Percentiles rank a stretch among this genome's conserved stretches.
Conservation (phyloP, 208 protist genomes). For the Trypanosoma congolense region DNA sequence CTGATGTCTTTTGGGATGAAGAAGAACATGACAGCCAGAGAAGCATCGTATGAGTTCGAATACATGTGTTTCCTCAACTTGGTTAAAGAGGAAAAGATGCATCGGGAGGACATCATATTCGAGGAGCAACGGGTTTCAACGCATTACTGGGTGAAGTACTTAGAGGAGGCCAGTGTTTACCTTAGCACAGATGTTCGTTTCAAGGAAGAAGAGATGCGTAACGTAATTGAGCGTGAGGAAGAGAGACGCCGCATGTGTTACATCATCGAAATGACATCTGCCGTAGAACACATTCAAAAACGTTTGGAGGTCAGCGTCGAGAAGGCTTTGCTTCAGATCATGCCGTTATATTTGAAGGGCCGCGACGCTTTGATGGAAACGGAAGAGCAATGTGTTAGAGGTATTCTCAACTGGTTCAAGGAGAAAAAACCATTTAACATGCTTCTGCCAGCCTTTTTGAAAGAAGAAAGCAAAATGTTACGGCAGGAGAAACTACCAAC, state of each 20-base stretch:
- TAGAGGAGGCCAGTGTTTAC: conserved; percentile 20
- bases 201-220: conserved; percentile 25
- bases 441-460: conserved; percentile 27
- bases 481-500: too few species aligned
- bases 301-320: conserved; percentile 30
- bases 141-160: conserved; percentile 24
- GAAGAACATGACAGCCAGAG: not conserved
- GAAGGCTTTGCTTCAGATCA: conserved; percentile 27
- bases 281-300: conserved; percentile 23
- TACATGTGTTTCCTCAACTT: conserved; percentile 22
- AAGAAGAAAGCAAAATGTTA: conserved; percentile 26
- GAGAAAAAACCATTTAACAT: conserved; percentile 47
- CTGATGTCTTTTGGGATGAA: not conserved
- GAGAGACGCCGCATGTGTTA: conserved; percentile 23
- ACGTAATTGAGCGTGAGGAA: conserved; percentile 28
- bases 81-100: conserved; percentile 22
- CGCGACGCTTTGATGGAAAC: conserved; percentile 28
- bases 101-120: conserved; percentile 25
- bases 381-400: conserved; percentile 28
- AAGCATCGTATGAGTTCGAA: conserved; percentile 5
- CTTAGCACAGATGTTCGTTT: conserved; percentile 21
- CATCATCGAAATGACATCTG: conserved; percentile 41
- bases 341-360: conserved; percentile 34
- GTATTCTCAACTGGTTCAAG: conserved; percentile 43
- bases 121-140: conserved; percentile 32